Evolutionary conservation across 2,329 filamentous ascomycete genomes (phyloP).

Genomic region (Diplodia sapinea): DNA sequence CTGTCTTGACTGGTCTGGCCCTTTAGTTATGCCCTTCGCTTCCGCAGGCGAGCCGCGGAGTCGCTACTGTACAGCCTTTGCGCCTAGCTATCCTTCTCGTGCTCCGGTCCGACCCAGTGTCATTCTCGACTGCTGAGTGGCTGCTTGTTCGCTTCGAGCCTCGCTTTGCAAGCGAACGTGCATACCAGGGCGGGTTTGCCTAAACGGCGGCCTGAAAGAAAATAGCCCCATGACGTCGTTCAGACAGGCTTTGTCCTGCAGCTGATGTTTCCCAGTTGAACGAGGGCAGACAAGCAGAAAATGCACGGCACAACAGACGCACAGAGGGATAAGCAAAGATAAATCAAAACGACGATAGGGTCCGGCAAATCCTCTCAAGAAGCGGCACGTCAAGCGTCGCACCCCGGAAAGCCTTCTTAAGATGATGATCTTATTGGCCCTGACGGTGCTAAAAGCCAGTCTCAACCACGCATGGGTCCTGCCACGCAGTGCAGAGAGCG

Average conservation of each 20-base stretch:
- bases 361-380: neutral
- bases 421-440: constrained; percentile 14
- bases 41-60: neutral
- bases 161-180: constrained; percentile 7
- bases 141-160: constrained; percentile 19
- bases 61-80: constrained; percentile 1
- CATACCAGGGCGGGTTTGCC: constrained; percentile 9
- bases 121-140: neutral
- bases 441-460: neutral
- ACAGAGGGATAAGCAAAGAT: neutral
- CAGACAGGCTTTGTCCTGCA: neutral
- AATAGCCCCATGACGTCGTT: constrained; percentile 2
- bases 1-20: neutral
- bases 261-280: neutral
- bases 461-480: neutral
- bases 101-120: neutral
- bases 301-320: neutral
- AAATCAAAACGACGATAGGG: neutral
- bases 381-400: neutral
- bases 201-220: neutral
- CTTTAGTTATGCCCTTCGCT: constrained; percentile 9
- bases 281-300: neutral
- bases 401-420: neutral
- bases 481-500: neutral
- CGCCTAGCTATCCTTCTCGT: neutral